Evolutionary conservation across 108 stramenopile species (phyloP).

Genomic region (Discostella stelligeroides): DNA sequence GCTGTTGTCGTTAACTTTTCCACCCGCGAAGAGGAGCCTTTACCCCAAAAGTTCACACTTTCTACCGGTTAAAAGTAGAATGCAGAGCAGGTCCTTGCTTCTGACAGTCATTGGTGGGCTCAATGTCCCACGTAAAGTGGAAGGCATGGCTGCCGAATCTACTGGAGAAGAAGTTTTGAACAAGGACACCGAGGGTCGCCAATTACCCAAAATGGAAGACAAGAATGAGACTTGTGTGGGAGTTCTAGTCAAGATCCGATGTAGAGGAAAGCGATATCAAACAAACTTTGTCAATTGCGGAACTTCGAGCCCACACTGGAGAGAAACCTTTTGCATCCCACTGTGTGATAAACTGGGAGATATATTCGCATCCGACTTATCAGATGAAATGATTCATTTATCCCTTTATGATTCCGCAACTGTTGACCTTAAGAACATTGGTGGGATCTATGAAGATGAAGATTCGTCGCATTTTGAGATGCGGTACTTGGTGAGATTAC

Average conservation of each 20-base stretch:
- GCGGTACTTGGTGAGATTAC: constrained; percentile 48
- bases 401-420: constrained; percentile 61
- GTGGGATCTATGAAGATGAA: constrained; percentile 62
- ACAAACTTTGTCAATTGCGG: constrained; percentile 9
- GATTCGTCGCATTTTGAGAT: constrained; percentile 47
- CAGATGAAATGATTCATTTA: constrained; percentile 60
- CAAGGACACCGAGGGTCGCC: background rate
- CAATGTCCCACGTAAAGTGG: constrained; percentile 26
- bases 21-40: constrained; percentile 16
- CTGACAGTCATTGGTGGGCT: constrained; percentile 33
- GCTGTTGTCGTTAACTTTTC: background rate
- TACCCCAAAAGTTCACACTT: constrained; percentile 15
- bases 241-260: constrained; percentile 6
- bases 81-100: constrained; percentile 28
- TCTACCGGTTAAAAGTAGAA: constrained; percentile 8
- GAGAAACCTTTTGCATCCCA: constrained; percentile 63
- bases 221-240: constrained; percentile 1
- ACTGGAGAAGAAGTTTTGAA: constrained; percentile 2
- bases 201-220: background rate
- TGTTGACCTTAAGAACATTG: constrained; percentile 41
- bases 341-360: constrained; percentile 55
- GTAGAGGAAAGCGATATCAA: constrained; percentile 9
- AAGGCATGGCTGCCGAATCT: background rate
- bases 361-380: constrained; percentile 30
- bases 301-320: constrained; percentile 58